Evolutionary conservation across 2,329 filamentous ascomycete genomes (phyloP), one percentile per base, ranked within the genome.

Genomic region (Venturia effusa): DNA sequence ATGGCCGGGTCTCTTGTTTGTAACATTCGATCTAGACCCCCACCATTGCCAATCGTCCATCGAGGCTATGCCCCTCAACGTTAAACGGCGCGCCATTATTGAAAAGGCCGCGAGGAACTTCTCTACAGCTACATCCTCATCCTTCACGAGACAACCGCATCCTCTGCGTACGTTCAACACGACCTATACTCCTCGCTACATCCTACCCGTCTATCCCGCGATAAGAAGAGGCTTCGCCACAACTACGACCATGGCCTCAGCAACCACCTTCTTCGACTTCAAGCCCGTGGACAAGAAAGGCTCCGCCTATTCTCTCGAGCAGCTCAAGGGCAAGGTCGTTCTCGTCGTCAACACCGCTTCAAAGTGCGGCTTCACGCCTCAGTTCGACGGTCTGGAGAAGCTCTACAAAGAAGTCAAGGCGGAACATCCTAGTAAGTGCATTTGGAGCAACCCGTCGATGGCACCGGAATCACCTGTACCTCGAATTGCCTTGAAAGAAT

Each of bases 331-430:
- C 83, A 97, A 97, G 78, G 93, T 97, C 69, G 85, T 97, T 70
- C 88, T 99, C 66, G 83, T 96, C 71, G 92, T 99, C 79, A 99
- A 99, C 85, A 97, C 93, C 1, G 94, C 94, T 70, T 96, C 90
- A 76, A 97, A 97, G 81, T 99, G 94, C 82, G 93, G 94, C 76
- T 97, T 97, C 85, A 97, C 94, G 2, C 92, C 92, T 15, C 94
- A 99, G 79, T 97, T 94, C 78, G 87, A 84, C 67, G 90, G 89
- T 39, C 89, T 99, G 61, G 92, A 99, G 80, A 88, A 84, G 72
- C 84, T 99, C 68, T 96, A 96, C 85, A 89, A 96, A 76, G 78
- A 81, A 54, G 65, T 67, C 8, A 61, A 64, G 62, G 48, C 61
- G 4, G 57, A 64, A 48, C 30, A 64, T 22, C 43, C 43, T 68